These are phyloP conservation scores for Mucor saturninus DNA, from an alignment of 371 early-diverging fungal genomes.

Conservation along the genomic window DNA sequence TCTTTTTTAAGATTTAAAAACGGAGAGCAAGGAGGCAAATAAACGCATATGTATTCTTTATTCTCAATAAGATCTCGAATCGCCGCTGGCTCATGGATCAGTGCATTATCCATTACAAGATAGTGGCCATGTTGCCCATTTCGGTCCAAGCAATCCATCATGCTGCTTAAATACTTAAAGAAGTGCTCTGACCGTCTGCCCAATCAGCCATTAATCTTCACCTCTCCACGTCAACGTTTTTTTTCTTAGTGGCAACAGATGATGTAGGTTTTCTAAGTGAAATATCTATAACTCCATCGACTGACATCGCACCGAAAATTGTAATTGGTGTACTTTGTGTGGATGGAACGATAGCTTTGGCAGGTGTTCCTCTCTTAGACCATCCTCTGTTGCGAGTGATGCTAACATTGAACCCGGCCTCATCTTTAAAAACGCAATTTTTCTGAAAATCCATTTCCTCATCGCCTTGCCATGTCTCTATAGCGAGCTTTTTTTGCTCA, in stretches of 20 bases:
- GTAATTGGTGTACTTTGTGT: conserved; percentile 7
- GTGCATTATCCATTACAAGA: conserved; percentile 16
- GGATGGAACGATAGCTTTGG: conserved; percentile 8
- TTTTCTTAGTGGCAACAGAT: too few relatives aligned
- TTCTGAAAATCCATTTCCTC: conserved; percentile 1
- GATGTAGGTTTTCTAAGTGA: conserved; percentile 24
- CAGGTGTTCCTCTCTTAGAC: conserved; percentile 7
- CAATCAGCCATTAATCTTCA: too few relatives aligned
- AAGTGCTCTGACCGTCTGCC: too few relatives aligned
- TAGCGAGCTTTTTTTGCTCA: neutral
- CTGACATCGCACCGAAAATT: conserved; percentile 20
- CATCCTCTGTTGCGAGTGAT: conserved; percentile 7
- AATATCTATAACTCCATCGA: conserved; percentile 18
- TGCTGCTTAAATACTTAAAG: neutral
- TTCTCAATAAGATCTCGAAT: too few relatives aligned
- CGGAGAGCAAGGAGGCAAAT: too few relatives aligned
- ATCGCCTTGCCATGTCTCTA: neutral
- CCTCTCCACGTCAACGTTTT: too few relatives aligned
- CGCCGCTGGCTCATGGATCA: conserved; percentile 5
- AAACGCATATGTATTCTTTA: too few relatives aligned
- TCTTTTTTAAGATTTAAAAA: too few relatives aligned
- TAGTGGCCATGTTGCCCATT: conserved; percentile 12
- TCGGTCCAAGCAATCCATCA: conserved; percentile 5
- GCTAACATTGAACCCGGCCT: conserved; percentile 24
- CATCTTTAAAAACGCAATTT: conserved; percentile 18